Evolutionary conservation across 352 stramenopile genomes (phyloP).

Genomic region (Detonula confervacea): DNA sequence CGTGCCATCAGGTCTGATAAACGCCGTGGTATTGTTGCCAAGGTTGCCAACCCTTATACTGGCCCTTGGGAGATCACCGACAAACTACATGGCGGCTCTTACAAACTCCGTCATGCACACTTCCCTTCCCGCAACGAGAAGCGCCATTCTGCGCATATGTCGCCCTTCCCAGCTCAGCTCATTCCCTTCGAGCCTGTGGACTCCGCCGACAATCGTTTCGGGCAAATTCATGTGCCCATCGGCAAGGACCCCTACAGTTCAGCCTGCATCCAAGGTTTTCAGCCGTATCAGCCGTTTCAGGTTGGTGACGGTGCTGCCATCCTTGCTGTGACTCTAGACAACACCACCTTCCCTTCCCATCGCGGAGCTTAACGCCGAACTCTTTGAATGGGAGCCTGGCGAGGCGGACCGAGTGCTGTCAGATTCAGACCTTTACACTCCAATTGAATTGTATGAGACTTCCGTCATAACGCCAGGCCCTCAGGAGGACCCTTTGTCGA

Average conservation of each 20-base stretch:
- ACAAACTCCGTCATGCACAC: background rate
- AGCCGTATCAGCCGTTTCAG: background rate
- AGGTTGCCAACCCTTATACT: constrained; percentile 4
- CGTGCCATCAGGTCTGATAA: background rate
- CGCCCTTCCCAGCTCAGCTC: constrained; percentile 13
- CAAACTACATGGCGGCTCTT: background rate
- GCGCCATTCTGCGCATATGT: constrained; percentile 11
- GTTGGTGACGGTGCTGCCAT: too few relatives aligned
- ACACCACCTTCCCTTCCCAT: constrained; percentile 5
- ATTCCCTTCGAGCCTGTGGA: constrained; percentile 12
- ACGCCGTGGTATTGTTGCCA: background rate
- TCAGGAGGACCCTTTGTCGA: too few relatives aligned
- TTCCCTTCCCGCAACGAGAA: background rate
- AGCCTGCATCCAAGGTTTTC: constrained; percentile 18
- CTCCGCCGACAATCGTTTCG: constrained; percentile 7
- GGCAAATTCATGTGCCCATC: constrained; percentile 10
- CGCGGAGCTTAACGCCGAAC: constrained; percentile 17
- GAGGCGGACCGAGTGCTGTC: too few relatives aligned
- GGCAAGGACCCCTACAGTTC: constrained; percentile 1
- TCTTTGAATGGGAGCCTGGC: background rate
- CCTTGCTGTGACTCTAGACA: background rate
- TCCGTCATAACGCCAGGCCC: too few relatives aligned
- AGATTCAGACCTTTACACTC: too few relatives aligned
- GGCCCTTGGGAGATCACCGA: constrained; percentile 12
- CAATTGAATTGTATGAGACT: too few relatives aligned